Evolutionary conservation across 257 asterid genomes (phyloP), one percentile per base, ranked within the genome.

Genomic region (Primulina tabacum): DNA sequence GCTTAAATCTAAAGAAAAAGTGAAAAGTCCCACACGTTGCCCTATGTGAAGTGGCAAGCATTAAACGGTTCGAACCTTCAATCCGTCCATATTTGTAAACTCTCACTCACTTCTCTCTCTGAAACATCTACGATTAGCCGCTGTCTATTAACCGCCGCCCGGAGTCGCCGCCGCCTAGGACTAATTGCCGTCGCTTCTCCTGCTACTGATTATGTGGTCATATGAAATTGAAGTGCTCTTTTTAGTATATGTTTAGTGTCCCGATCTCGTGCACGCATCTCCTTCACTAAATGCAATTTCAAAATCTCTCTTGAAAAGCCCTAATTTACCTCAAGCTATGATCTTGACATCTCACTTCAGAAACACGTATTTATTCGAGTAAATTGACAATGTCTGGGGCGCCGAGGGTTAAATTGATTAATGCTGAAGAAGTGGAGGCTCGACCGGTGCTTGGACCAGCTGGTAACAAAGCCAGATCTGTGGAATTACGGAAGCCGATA

Each of bases 401-500:
- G 11, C 90, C 88, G 38, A 80, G 87, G 79, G 89, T 75, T 77
- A 85, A 82, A 71, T 79, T 82, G 78, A 81, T 76, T 87, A 82
- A 77, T 78, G 74, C 78, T 47, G 70, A 81, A 57, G 89, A 85
- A 62, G 63, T 86, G 43, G 95, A 88, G 75, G 71, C 78, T 38
- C 79, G 94, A 9, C 80, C 96, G 75, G 89, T 88, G 71, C 92
- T 88, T 32, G 98, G 89, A 55, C 96, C 97, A 35, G 88, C 96
- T 2, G 93, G 92, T 2, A 92, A 85, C 75, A 87, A 89, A 64
- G 64, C 85, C 77, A 84, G 92, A 87, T 85, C 95, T 72, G 62
- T 78, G 55, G 93, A 88, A 77, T 77, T 79, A 3, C 71, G 87
- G 53, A 87, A 84, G 80, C 92, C 92, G 58, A 65, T 47, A 34